Base-by-base conservation (phyloP, 495 filamentous ascomycete genomes). In the Friedmanniomyces endolithicus region DNA sequence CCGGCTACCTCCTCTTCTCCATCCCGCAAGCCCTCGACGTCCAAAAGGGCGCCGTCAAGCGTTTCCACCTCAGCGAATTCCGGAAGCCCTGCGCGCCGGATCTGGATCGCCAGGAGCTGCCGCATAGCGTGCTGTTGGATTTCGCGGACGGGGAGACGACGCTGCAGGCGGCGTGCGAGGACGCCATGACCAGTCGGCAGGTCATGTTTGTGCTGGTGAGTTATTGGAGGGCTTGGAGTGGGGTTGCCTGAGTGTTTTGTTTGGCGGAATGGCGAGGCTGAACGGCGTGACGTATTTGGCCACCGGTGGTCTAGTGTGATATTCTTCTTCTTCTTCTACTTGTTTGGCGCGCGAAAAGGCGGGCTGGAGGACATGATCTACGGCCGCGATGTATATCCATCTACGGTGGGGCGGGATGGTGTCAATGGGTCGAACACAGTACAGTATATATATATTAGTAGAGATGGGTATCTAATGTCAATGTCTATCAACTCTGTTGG, bases 81-180 rank as follows among this genome's bases (percentile, higher is more conserved):
- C 75, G 76, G 56, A 69, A 72, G 11, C 88, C 88, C 6, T 86
- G 81, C 58, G 74, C 86, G 8, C 90, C 90, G 1, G 88, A 94
- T 68, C 81, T 90, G 59, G 90, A 96, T 55, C 72, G 84, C 59
- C 85, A 94, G 68, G 90, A 96, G 70, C 68, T 96, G 35, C 86
- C 89, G 11, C 84, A 94, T 64, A 90, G 85, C 40, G 58, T 95
- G 16, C 68, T 90, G 39, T 74, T 95, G 40, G 87, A 94, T 61
- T 88, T 94, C 62, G 65, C 83, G 7, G 85, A 89, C 61, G 59
- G 45, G 16, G 87, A 87, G n/a, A 85, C 82, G 53, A 83, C 80
- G 22, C 73, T 95, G 39, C 89, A 95, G 67, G 81, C 87, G 65
- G 89, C 89, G 27, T 90, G 88, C 67, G 85, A 87, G 69, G 86